phyloP scores from a whole-genome alignment of 306 rosid species.

The Castanopsis chinensis region DNA sequence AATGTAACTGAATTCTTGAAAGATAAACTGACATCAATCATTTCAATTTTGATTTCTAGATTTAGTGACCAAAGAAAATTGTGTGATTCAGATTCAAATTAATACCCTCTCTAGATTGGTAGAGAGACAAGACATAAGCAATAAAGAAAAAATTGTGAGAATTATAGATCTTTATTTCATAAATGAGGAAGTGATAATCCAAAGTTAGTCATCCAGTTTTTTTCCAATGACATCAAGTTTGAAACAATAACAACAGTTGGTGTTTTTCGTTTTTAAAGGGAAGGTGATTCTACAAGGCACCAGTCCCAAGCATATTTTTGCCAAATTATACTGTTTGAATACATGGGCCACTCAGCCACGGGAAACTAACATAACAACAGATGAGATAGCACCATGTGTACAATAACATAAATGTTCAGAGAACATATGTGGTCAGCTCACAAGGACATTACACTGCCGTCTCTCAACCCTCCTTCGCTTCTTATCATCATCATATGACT shows the following conservation, averaged over 20 bases:
- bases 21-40: no score
- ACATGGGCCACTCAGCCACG: slow-evolving; percentile 14
- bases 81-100: no score
- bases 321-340: not conserved
- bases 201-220: slow-evolving; percentile 2
- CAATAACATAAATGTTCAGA: slow-evolving; percentile 11
- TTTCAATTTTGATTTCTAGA: no score
- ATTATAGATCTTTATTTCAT: slow-evolving; percentile 33
- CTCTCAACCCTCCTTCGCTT: slow-evolving; percentile 62
- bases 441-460: slow-evolving; percentile 62
- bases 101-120: no score
- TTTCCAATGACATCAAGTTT: not conserved
- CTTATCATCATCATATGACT: slow-evolving; percentile 47
- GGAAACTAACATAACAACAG: slow-evolving; percentile 18
- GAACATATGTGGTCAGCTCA: slow-evolving; percentile 28
- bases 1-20: no score
- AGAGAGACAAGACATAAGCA: no score
- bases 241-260: not conserved
- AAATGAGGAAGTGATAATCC: slow-evolving; percentile 10
- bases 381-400: slow-evolving; percentile 25
- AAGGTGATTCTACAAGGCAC: slow-evolving; percentile 24
- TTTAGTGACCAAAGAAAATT: no score
- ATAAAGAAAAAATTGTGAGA: no score
- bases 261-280: not conserved
- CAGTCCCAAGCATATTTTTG: slow-evolving; percentile 18